Percentiles rank a stretch among this genome's conserved stretches.
Evolutionary conservation across 306 rosid species (phyloP).

Genomic region (Fragaria nilgerrensis): DNA sequence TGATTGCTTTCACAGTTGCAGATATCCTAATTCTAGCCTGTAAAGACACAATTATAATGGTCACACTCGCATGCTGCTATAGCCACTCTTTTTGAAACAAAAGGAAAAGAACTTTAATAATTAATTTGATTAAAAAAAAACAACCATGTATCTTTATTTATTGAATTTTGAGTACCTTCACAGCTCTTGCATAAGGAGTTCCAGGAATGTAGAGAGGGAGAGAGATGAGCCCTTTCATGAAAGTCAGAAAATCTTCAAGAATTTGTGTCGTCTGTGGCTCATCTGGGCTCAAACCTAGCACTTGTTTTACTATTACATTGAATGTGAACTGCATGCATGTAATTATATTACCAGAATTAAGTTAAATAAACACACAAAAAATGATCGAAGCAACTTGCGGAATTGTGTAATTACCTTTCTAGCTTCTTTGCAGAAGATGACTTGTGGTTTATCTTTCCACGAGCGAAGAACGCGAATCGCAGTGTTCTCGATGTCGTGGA

Average conservation of each 20-base stretch:
- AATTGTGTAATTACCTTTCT: constrained; percentile 24
- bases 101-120: constrained; percentile 2
- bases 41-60: constrained; percentile 23
- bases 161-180: constrained; percentile 24
- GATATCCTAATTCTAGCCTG: constrained; percentile 41
- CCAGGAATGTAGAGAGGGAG: constrained; percentile 37
- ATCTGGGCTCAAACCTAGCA: constrained; percentile 32
- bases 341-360: background rate
- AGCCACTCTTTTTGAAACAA: background rate
- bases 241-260: constrained; percentile 36
- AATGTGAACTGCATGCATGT: constrained; percentile 35
- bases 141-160: background rate
- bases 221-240: constrained; percentile 40
- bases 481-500: constrained; percentile 22
- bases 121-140: background rate
- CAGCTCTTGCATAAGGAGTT: constrained; percentile 39
- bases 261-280: constrained; percentile 26
- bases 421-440: constrained; percentile 37
- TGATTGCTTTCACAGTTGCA: constrained; percentile 34
- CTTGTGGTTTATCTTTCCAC: constrained; percentile 30
- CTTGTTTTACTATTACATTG: constrained; percentile 40
- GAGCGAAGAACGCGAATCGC: constrained; percentile 25
- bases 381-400: background rate
- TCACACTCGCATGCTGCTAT: constrained; percentile 19
- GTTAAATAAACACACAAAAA: background rate